Percentiles rank a stretch among this genome's conserved stretches.
phyloP scores from a whole-genome alignment of 2,329 filamentous ascomycete species.

The Aspergillus oerlinghausenensis region DNA sequence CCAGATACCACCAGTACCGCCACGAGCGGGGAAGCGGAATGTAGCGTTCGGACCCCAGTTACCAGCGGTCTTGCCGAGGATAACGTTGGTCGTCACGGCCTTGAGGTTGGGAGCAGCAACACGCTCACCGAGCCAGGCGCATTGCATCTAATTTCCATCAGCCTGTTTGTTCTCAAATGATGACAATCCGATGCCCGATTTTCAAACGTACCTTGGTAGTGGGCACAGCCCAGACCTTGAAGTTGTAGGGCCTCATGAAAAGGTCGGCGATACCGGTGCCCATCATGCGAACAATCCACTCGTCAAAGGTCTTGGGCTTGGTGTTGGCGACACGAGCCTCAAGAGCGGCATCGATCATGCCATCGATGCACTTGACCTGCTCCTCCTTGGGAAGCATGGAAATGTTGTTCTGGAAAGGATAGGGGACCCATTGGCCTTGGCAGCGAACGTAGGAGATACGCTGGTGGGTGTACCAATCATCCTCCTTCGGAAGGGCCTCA shows the following conservation, averaged over 20 bases:
- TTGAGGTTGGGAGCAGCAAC: conserved; percentile 96
- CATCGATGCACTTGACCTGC: conserved; percentile 89
- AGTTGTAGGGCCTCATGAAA: conserved; percentile 99
- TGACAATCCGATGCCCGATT: background rate
- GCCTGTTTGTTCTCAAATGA: background rate
- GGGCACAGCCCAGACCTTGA: conserved; percentile 98
- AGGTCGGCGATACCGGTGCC: conserved; percentile 84
- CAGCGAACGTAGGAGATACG: conserved; percentile 98
- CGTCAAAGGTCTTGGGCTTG: conserved; percentile 95
- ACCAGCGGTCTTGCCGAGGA: conserved; percentile 91
- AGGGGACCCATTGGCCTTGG: conserved; percentile 94
- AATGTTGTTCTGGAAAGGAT: conserved; percentile 99
- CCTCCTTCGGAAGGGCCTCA: conserved; percentile 87
- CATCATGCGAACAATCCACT: conserved; percentile 94
- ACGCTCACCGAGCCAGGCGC: conserved; percentile 95
- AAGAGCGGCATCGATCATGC: conserved; percentile 89
- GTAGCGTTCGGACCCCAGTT: conserved; percentile 98
- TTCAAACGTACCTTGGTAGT: conserved; percentile 73
- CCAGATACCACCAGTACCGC: conserved; percentile 98
- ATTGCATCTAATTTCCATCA: conserved; percentile 75
- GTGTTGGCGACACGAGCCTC: conserved; percentile 80
- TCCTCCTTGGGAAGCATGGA: conserved; percentile 97
- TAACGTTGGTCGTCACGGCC: conserved; percentile 86
- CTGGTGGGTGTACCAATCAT: conserved; percentile 97
- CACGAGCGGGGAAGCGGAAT: conserved; percentile 94